Base-by-base conservation (phyloP, 768 basidiomycete genomes). In the Chalciporus chontae region DNA sequence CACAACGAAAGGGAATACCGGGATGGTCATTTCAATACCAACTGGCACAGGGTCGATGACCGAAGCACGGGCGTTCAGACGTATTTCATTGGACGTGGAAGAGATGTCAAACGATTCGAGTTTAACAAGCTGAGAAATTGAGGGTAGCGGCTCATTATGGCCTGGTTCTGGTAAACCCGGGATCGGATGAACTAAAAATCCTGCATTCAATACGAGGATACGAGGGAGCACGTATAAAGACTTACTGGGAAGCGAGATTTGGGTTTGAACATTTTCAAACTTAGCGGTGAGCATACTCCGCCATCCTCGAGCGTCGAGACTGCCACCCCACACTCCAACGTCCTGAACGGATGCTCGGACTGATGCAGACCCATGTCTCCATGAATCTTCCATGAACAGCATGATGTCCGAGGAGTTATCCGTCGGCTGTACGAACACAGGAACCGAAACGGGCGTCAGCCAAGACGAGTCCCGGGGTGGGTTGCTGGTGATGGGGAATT, bases 151-250 rank as follows among this genome's bases (percentile, higher is more conserved):
- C 1, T 54, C 56, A 44, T 74, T 67, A 9, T 66, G 57, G 14
- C 82, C 83, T 3, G 84, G 83, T 17, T 67, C 64, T 15, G 88
- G 88, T 14, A 90, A 67, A 4, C 84, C 85, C 38, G 86, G 84
- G 8, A 90, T 57, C 8, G 70, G 62, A 8, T 84, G 85, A 23
- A 88, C 87, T 89, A 57, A 50, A 52, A 38, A 14, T 37, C 43
- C 40, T 44, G n/a, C 46, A 38, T 40, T 34, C 27, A 62, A 44
- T 32, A 23, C 10, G 31, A 19, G 48, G 47, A 37, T 13, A 14
- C 29, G 46, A 43, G 27, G 4, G 18, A 21, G 11, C 0, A 39
- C 5, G n/a, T n/a, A 32, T 8, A 53, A 40, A 8, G 13, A 73
- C 84, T 27, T 60, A 88, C 87, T 72, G 47, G 77, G 76, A 46